phyloP scores from a whole-genome alignment of 2,329 filamentous ascomycete species.

The Fusarium azukiicola region DNA sequence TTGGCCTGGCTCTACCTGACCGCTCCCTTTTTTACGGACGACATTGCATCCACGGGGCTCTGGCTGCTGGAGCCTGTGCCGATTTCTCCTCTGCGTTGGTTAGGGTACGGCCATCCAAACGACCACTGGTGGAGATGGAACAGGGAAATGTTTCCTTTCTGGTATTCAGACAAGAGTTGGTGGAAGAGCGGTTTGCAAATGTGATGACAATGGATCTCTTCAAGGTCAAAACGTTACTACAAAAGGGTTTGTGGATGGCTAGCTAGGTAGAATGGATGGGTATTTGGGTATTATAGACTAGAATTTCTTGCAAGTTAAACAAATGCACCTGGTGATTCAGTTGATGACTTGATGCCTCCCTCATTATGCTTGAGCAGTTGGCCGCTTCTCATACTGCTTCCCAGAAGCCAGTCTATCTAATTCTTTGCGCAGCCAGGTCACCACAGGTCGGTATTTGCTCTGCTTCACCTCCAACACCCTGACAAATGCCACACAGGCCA shows the following conservation, averaged over 20 bases:
- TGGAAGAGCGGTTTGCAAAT: conserved; percentile 69
- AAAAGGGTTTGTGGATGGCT: background rate
- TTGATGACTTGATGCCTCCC: too few species aligned
- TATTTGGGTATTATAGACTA: conserved; percentile 22
- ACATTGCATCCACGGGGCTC: conserved; percentile 86
- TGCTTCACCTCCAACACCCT: conserved; percentile 86
- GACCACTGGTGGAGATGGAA: conserved; percentile 86
- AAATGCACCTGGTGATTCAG: background rate
- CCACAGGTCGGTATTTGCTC: conserved; percentile 81
- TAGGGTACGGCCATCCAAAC: conserved; percentile 81
- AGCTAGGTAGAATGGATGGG: background rate
- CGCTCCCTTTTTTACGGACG: conserved; percentile 84
- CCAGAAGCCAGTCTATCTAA: conserved; percentile 59
- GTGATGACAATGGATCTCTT: conserved; percentile 39
- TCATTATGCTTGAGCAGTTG: background rate
- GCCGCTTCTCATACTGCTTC: conserved; percentile 20
- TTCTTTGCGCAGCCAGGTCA: conserved; percentile 84
- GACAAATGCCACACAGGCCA: conserved; percentile 86
- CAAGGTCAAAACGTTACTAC: background rate
- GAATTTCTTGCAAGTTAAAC: background rate
- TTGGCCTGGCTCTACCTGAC: conserved; percentile 85
- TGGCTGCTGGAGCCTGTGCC: conserved; percentile 94
- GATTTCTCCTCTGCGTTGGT: conserved; percentile 82
- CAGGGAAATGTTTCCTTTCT: conserved; percentile 71
- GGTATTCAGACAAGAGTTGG: conserved; percentile 82